Conservation (phyloP, 1,284 basidiomycete species). For the Naganishia sp. region DNA sequence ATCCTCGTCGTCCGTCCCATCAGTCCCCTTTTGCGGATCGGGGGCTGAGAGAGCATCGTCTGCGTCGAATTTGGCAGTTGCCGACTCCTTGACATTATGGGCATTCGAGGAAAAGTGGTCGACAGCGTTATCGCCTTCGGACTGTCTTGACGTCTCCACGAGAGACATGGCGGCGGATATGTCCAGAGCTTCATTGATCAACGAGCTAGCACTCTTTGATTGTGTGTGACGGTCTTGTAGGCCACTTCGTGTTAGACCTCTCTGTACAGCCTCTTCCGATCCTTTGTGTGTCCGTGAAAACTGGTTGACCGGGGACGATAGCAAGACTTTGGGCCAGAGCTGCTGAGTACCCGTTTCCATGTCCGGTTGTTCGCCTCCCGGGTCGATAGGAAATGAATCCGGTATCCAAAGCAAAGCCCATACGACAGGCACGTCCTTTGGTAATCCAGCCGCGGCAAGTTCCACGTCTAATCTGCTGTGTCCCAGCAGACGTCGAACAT, state of each 20-base stretch:
- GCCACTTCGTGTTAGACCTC: background rate
- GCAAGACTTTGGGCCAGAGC: conserved; percentile 18
- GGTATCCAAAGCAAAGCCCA: conserved; percentile 23
- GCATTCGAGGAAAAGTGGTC: too few relatives aligned
- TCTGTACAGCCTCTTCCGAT: background rate
- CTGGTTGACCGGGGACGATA: background rate
- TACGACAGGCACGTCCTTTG: background rate
- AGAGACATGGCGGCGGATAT: conserved; percentile 2
- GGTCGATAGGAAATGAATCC: background rate
- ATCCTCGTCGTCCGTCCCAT: conserved; percentile 1
- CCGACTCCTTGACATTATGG: too few relatives aligned
- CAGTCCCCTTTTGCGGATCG: background rate
- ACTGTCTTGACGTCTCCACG: background rate
- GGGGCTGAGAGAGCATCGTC: background rate
- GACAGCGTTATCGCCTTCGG: background rate
- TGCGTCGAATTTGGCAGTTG: too few relatives aligned
- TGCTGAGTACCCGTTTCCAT: conserved; percentile 1
- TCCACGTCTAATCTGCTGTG: background rate
- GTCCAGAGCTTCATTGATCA: conserved; percentile 13
- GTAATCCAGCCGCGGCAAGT: background rate
- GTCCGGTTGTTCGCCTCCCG: background rate
- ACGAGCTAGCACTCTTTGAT: background rate
- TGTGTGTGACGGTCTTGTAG: background rate
- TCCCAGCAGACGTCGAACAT: conserved; percentile 1
- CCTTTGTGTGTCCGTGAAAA: too few relatives aligned